phyloP scores from a whole-genome alignment of 768 basidiomycete genomes.

The Suillus lakei region DNA sequence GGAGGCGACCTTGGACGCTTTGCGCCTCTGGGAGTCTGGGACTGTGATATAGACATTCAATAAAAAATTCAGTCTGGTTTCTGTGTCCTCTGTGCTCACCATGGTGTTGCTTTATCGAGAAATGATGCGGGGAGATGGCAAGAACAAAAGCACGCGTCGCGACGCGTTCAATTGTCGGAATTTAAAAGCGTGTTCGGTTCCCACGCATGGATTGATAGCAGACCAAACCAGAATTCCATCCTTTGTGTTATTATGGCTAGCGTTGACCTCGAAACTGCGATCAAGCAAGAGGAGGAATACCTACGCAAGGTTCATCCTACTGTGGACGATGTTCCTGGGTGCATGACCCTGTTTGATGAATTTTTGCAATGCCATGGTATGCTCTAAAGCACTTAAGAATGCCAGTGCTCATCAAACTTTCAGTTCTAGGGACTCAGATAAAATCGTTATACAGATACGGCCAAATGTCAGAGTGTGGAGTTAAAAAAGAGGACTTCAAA shows the following conservation, averaged over 20 bases:
- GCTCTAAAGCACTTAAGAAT: conserved; percentile 16
- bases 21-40: conserved; percentile 53
- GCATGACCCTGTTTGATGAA: conserved; percentile 74
- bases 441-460: conserved; percentile 90
- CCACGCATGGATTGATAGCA: conserved; percentile 2
- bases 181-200: conserved; percentile 44
- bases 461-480: conserved; percentile 66
- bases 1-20: conserved; percentile 70
- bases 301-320: conserved; percentile 73
- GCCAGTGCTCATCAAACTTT: conserved; percentile 14
- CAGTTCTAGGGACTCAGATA: conserved; percentile 81
- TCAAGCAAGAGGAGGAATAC: conserved; percentile 72
- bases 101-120: conserved; percentile 31
- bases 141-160: conserved; percentile 44
- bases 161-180: conserved; percentile 51
- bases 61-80: background rate
- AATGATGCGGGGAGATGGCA: conserved; percentile 16
- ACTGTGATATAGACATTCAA: conserved; percentile 22
- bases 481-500: conserved; percentile 91
- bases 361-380: conserved; percentile 74
- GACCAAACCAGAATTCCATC: background rate
- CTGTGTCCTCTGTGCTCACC: conserved; percentile 33
- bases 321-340: conserved; percentile 79
- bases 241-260: conserved; percentile 38
- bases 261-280: conserved; percentile 56